Percentiles rank a stretch among this genome's conserved stretches.
Evolutionary conservation across 2,329 filamentous ascomycete genomes (phyloP).

Genomic region (Amylocarpus encephaloides): DNA sequence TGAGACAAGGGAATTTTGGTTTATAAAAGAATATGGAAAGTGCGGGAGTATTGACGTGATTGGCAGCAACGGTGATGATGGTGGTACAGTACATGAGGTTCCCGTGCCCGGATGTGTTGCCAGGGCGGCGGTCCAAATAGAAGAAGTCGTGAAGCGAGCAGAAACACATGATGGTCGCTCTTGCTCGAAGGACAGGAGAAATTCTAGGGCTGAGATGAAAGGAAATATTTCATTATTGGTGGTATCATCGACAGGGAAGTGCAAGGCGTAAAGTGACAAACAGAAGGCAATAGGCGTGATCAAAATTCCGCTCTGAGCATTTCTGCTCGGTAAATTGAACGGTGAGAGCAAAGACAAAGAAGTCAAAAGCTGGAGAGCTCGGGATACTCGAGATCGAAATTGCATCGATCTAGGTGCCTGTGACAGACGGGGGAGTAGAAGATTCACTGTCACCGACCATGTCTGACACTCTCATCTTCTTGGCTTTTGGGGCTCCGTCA

Average conservation of each 20-base stretch:
- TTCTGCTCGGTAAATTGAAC: not conserved
- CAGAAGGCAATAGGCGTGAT: not conserved
- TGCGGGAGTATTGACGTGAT: not conserved
- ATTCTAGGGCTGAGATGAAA: constrained; percentile 2
- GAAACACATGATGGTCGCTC: not conserved
- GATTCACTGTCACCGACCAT: constrained; percentile 33
- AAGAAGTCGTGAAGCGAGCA: not conserved
- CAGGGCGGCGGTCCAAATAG: not conserved
- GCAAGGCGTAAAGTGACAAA: constrained; percentile 1
- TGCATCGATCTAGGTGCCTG: constrained; percentile 11
- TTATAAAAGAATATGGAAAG: not conserved
- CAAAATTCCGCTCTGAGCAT: not conserved
- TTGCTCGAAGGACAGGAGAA: not conserved
- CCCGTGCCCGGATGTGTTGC: not conserved
- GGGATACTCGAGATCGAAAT: constrained; percentile 1
- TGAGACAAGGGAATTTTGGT: constrained; percentile 3
- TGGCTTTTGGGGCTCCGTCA: constrained; percentile 42
- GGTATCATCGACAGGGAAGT: constrained; percentile 20
- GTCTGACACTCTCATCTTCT: constrained; percentile 51
- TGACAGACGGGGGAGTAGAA: constrained; percentile 27
- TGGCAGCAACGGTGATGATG: constrained; percentile 2
- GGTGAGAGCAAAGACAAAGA: not conserved
- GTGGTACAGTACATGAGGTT: constrained; percentile 7
- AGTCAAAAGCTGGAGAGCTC: constrained; percentile 5
- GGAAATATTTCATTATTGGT: constrained; percentile 16